phyloP scores from a whole-genome alignment of 2,329 filamentous ascomycete genomes.

The Scedosporium aurantiacum region DNA sequence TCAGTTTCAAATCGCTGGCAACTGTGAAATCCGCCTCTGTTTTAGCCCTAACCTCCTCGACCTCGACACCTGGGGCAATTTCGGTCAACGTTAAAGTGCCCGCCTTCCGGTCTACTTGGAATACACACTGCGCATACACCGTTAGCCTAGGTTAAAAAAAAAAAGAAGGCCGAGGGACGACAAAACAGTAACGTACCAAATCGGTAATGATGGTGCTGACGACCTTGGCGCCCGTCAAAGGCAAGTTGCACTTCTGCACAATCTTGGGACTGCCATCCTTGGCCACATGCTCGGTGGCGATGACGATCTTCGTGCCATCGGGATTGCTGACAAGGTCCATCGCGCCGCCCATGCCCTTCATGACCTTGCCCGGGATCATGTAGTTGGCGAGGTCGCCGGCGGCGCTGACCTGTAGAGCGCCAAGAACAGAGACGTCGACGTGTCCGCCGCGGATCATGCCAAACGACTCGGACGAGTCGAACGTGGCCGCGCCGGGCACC shows the following conservation, averaged over 20 bases:
- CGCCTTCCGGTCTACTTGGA: conserved; percentile 52
- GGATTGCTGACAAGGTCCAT: conserved; percentile 66
- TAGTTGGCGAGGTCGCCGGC: conserved; percentile 76
- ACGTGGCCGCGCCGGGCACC: conserved; percentile 63
- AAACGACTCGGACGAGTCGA: conserved; percentile 73
- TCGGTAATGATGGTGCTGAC: conserved; percentile 66
- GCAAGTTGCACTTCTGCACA: conserved; percentile 50
- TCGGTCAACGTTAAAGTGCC: conserved; percentile 58
- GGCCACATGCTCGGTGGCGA: conserved; percentile 58
- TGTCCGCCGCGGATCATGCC: conserved; percentile 80
- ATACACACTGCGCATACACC: conserved; percentile 45
- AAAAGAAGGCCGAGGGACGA: neutral
- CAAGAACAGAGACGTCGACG: conserved; percentile 74
- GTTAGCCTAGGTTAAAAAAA: neutral
- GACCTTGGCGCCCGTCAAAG: conserved; percentile 54
- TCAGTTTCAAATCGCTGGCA: neutral
- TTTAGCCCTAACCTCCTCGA: conserved; percentile 59
- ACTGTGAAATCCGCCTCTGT: conserved; percentile 53
- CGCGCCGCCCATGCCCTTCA: conserved; percentile 78
- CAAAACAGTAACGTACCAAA: conserved; percentile 41
- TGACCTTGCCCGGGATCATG: conserved; percentile 80
- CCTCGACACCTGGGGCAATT: conserved; percentile 54
- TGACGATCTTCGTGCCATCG: conserved; percentile 60
- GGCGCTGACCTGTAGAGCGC: conserved; percentile 70
- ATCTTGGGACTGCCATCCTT: conserved; percentile 60